Percentiles rank a stretch among this genome's conserved stretches.
Evolutionary conservation across 768 basidiomycete species (phyloP).

Genomic region (Exidia glandulosa): DNA sequence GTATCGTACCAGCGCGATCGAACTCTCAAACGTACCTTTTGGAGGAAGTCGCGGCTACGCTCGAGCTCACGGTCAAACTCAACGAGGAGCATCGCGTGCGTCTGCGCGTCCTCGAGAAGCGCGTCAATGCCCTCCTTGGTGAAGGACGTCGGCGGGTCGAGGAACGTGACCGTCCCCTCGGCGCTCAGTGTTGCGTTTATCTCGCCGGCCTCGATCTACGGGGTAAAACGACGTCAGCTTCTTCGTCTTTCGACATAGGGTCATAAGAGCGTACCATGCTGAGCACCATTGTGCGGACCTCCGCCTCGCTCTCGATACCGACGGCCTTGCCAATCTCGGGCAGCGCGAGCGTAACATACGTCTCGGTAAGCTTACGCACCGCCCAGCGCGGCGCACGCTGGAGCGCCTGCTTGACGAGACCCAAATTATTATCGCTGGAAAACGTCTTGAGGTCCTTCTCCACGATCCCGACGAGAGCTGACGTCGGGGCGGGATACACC

Average conservation of each 20-base stretch:
- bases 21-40: slow-evolving; percentile 38
- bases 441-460: slow-evolving; percentile 45
- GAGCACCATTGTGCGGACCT: slow-evolving; percentile 40
- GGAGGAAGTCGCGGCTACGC: slow-evolving; percentile 59
- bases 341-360: slow-evolving; percentile 70
- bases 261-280: slow-evolving; percentile 50
- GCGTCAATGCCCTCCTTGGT: slow-evolving; percentile 50
- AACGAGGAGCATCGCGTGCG: slow-evolving; percentile 37
- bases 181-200: slow-evolving; percentile 59
- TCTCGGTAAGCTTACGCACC: slow-evolving; percentile 68
- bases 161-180: slow-evolving; percentile 64
- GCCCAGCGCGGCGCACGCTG: slow-evolving; percentile 66
- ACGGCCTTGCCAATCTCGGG: slow-evolving; percentile 51
- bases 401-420: slow-evolving; percentile 56
- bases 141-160: slow-evolving; percentile 39
- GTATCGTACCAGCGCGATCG: background rate
- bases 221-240: background rate
- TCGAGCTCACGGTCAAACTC: slow-evolving; percentile 45
- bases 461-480: slow-evolving; percentile 33
- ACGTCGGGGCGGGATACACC: slow-evolving; percentile 47
- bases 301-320: slow-evolving; percentile 16
- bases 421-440: slow-evolving; percentile 57
- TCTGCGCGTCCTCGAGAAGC: slow-evolving; percentile 44
- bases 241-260: background rate
- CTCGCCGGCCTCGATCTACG: slow-evolving; percentile 58